A percentile compares a stretch with the other conserved stretches of the same genome.
Conservation (phyloP, 2,329 filamentous ascomycete species). For the Ceratocystis colombiana region DNA sequence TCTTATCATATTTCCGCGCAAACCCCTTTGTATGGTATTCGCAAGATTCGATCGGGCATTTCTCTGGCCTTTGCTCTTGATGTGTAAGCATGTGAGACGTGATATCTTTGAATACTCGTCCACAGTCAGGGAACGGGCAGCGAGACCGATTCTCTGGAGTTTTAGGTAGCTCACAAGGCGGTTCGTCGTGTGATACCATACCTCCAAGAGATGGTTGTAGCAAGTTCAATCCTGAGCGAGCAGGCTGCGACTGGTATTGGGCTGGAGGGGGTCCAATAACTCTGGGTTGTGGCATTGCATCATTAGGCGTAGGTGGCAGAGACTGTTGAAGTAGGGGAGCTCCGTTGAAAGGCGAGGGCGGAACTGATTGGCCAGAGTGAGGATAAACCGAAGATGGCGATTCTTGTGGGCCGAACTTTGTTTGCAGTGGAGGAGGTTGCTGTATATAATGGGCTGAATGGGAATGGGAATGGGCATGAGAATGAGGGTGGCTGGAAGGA, state of each 20-base stretch:
- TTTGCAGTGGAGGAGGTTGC: conserved; percentile 20
- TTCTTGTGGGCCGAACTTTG: conserved; percentile 12
- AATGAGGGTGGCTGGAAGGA: conserved; percentile 1
- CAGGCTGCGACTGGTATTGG: conserved; percentile 20
- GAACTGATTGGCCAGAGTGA: conserved; percentile 8
- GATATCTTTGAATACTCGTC: conserved; percentile 52
- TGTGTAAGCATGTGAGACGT: conserved; percentile 95
- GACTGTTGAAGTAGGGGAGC: conserved; percentile 1
- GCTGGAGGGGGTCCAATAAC: background rate
- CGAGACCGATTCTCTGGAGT: conserved; percentile 38
- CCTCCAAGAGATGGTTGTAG: conserved; percentile 19
- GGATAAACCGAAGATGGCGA: conserved; percentile 5
- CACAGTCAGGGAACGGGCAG: conserved; percentile 49
- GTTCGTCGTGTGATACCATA: conserved; percentile 8
- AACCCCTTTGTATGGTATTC: conserved; percentile 93
- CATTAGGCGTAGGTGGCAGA: background rate
- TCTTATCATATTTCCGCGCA: conserved; percentile 95
- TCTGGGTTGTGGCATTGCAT: conserved; percentile 3
- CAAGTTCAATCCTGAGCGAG: conserved; percentile 16
- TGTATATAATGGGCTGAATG: conserved; percentile 15
- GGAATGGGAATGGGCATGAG: conserved; percentile 7
- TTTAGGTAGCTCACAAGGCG: conserved; percentile 28
- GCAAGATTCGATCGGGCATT: conserved; percentile 87
- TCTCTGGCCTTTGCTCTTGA: conserved; percentile 84
- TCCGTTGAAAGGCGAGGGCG: conserved; percentile 12